phyloP scores from a whole-genome alignment of 441 rosid species.

The Eruca vesicaria region DNA sequence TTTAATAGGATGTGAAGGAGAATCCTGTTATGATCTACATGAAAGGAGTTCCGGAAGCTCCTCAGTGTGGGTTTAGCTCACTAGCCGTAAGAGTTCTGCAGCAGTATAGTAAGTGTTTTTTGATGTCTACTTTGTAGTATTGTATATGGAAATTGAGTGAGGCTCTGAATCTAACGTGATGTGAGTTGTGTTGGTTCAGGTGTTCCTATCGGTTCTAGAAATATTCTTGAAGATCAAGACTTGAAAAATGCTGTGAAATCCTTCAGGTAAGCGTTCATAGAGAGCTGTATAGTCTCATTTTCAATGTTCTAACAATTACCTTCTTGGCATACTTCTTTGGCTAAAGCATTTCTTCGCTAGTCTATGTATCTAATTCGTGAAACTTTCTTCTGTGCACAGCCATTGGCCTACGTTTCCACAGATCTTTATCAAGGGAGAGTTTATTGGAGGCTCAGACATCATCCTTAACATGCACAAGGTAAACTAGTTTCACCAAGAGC shows the following conservation, averaged over 20 bases:
- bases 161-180: background rate
- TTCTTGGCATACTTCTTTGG: background rate
- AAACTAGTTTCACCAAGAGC: background rate
- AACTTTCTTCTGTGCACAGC: slow-evolving; percentile 49
- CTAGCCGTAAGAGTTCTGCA: slow-evolving; percentile 83
- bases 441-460: slow-evolving; percentile 94
- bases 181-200: slow-evolving; percentile 41
- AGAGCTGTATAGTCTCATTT: background rate
- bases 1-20: slow-evolving; percentile 80
- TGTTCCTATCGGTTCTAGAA: slow-evolving; percentile 78
- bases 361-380: background rate
- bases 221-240: slow-evolving; percentile 82
- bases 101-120: slow-evolving; percentile 74
- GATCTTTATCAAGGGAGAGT: slow-evolving; percentile 89
- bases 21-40: slow-evolving; percentile 92
- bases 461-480: slow-evolving; percentile 90
- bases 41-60: slow-evolving; percentile 90
- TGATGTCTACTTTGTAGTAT: background rate
- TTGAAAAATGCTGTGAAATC: slow-evolving; percentile 86
- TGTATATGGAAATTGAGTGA: background rate
- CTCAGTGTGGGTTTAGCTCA: slow-evolving; percentile 95
- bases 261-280: slow-evolving; percentile 30
- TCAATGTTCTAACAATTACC: background rate
- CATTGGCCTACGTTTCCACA: slow-evolving; percentile 97
- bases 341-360: background rate